Percentiles rank a stretch among this genome's conserved stretches.
These are phyloP conservation scores for Cystobasidium ongulense DNA, from an alignment of 768 basidiomycete genomes.

Conservation along the genomic window DNA sequence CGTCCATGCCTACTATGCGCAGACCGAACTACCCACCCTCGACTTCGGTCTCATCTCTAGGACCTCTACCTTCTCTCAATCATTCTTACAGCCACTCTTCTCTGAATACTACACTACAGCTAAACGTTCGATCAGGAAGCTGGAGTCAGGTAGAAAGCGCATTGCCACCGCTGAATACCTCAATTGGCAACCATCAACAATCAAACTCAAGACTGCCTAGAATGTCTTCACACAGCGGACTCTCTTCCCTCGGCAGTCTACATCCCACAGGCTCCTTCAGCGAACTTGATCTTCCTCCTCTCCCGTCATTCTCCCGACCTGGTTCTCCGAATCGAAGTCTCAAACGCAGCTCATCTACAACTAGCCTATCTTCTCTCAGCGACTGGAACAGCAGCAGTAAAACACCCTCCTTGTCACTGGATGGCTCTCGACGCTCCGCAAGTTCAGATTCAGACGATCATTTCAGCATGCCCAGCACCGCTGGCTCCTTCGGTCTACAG, in stretches of 20 bases:
- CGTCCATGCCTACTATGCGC: background rate
- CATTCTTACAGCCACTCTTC: background rate
- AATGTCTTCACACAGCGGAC: background rate
- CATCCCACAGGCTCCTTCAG: background rate
- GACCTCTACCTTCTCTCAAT: background rate
- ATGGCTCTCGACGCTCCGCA: background rate
- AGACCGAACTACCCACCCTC: background rate
- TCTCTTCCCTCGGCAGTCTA: background rate
- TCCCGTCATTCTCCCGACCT: background rate
- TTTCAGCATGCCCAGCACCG: background rate
- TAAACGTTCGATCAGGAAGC: background rate
- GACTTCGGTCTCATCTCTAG: background rate
- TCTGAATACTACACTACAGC: background rate
- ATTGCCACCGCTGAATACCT: background rate
- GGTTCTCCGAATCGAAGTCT: background rate
- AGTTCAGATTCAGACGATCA: background rate
- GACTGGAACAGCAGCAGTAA: conserved; percentile 6
- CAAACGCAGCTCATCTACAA: background rate
- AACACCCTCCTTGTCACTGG: background rate
- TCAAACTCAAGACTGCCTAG: background rate
- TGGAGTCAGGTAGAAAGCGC: conserved; percentile 21
- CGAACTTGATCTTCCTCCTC: background rate
- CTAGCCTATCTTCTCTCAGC: background rate
- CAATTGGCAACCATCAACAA: background rate
- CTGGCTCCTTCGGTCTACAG: background rate